phyloP scores from a whole-genome alignment of 2,329 filamentous ascomycete genomes.

The Hypoxylon sp. region DNA sequence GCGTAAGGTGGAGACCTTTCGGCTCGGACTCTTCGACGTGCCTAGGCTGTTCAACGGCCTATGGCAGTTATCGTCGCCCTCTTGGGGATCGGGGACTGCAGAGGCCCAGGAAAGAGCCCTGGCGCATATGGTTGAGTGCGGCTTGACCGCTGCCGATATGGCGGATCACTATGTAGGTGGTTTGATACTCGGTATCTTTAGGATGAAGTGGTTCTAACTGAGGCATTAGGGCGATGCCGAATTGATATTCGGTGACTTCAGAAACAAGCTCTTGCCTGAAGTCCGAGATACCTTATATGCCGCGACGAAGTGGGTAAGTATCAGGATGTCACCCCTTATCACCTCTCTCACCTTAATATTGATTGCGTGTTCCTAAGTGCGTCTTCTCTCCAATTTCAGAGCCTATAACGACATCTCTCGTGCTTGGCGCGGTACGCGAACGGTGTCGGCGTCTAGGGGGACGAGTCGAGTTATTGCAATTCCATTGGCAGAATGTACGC shows the following conservation, averaged over 20 bases:
- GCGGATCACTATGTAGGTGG: constrained; percentile 56
- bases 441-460: constrained; percentile 54
- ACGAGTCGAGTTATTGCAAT: constrained; percentile 56
- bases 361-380: constrained; percentile 40
- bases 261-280: constrained; percentile 47
- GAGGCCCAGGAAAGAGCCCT: constrained; percentile 51
- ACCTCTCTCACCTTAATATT: neutral
- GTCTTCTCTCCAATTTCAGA: constrained; percentile 51
- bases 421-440: constrained; percentile 53
- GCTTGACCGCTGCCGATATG: constrained; percentile 55
- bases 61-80: constrained; percentile 53
- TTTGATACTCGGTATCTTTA: no score
- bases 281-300: constrained; percentile 50
- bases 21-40: constrained; percentile 44
- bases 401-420: constrained; percentile 50
- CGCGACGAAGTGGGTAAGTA: constrained; percentile 54
- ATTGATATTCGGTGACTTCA: constrained; percentile 55
- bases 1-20: constrained; percentile 42
- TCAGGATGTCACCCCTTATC: neutral
- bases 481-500: constrained; percentile 57
- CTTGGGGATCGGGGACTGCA: constrained; percentile 52
- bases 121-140: constrained; percentile 45
- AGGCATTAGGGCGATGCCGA: constrained; percentile 54
- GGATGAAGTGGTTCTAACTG: constrained; percentile 8
- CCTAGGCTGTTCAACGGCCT: constrained; percentile 52